Evolutionary conservation across 1,284 basidiomycete genomes (phyloP).

Genomic region (Pisolithus thermaeus): DNA sequence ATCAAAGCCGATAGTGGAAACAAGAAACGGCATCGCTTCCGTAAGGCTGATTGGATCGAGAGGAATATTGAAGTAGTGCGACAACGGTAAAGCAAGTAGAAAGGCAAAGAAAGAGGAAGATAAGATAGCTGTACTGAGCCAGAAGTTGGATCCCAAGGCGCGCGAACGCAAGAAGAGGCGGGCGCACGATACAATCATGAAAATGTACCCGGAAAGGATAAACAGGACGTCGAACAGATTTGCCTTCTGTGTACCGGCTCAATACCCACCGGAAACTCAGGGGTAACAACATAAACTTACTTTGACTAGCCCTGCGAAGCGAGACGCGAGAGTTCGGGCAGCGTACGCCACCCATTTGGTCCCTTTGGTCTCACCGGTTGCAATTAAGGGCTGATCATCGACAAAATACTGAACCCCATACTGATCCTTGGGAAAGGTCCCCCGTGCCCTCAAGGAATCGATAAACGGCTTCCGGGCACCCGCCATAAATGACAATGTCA

Average conservation of each 20-base stretch:
- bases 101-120: constrained; percentile 85
- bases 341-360: constrained; percentile 87
- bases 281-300: constrained; percentile 33
- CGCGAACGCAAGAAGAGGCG: constrained; percentile 85
- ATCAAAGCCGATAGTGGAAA: constrained; percentile 97
- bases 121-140: constrained; percentile 82
- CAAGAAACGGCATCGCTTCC: constrained; percentile 95
- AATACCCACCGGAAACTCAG: constrained; percentile 5
- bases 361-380: constrained; percentile 62
- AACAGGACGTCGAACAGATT: constrained; percentile 95
- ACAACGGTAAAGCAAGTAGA: constrained; percentile 81
- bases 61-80: constrained; percentile 78
- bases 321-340: constrained; percentile 66
- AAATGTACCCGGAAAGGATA: constrained; percentile 89
- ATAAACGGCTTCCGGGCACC: constrained; percentile 48
- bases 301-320: constrained; percentile 88
- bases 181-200: constrained; percentile 96
- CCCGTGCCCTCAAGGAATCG: constrained; percentile 35
- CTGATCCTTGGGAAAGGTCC: constrained; percentile 31
- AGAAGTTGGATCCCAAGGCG: constrained; percentile 84
- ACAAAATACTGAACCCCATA: constrained; percentile 39
- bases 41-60: constrained; percentile 94
- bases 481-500: constrained; percentile 56
- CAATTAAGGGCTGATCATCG: constrained; percentile 37
- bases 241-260: constrained; percentile 60